Percentiles rank a stretch among this genome's conserved stretches.
Conservation (phyloP, 805 yeast genomes). For the Yamadazyma philogaea region DNA sequence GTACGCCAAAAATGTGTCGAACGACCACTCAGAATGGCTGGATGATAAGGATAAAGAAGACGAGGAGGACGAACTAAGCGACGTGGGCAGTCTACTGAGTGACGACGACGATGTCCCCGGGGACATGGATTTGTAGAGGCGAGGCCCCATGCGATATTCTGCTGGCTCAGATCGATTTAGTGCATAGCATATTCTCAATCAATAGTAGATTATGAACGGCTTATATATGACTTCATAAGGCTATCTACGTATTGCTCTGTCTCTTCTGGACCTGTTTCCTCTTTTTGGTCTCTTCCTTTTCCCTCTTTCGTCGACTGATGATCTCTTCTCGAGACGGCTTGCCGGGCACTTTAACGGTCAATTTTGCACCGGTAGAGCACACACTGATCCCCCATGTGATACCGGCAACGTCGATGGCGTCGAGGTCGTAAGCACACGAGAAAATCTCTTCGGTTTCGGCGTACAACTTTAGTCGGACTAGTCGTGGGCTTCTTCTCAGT, state of each 20-base stretch:
- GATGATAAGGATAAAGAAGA: constrained; percentile 32
- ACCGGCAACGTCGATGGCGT: not conserved
- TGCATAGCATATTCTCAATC: not conserved
- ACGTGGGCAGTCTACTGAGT: constrained; percentile 48
- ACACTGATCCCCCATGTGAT: constrained; percentile 1
- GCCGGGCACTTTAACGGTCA: not conserved
- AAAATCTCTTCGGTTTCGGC: not conserved
- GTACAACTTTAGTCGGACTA: constrained; percentile 1
- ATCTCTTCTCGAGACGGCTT: not conserved
- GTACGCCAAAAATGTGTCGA: constrained; percentile 44
- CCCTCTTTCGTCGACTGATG: too few species aligned
- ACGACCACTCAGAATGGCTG: constrained; percentile 41
- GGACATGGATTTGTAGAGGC: constrained; percentile 11
- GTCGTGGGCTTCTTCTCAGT: not conserved
- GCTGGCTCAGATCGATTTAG: not conserved
- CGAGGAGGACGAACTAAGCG: constrained; percentile 43
- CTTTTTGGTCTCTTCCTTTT: too few species aligned
- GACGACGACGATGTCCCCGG: constrained; percentile 35
- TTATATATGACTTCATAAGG: not conserved
- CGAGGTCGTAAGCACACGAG: not conserved
- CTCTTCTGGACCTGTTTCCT: too few species aligned
- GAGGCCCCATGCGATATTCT: not conserved
- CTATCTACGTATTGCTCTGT: not conserved
- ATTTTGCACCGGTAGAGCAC: too few species aligned
- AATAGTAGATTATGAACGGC: not conserved